These are phyloP conservation scores for Termitomyces sp. DNA, from an alignment of 768 basidiomycete genomes.

Conservation along the genomic window DNA sequence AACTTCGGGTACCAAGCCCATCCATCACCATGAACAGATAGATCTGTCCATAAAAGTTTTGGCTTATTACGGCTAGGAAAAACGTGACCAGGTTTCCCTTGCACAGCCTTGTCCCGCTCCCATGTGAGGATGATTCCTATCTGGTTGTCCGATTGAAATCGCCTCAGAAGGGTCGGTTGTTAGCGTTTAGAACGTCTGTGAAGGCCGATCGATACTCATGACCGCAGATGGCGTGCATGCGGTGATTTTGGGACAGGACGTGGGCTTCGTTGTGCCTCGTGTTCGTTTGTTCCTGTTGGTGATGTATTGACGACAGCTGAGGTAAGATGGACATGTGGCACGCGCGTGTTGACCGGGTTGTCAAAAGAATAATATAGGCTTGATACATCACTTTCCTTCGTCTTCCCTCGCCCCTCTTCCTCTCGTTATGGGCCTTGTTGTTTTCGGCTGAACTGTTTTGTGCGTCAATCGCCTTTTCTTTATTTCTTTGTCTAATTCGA, in stretches of 20 bases:
- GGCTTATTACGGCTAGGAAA: background rate
- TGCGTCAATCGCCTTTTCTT: conserved; percentile 5
- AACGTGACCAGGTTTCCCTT: conserved; percentile 1
- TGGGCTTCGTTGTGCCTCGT: conserved; percentile 11
- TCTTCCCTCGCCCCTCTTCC: background rate
- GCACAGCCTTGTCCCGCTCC: conserved; percentile 6
- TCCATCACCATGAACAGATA: background rate
- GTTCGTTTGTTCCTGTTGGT: conserved; percentile 13
- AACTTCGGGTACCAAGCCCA: background rate
- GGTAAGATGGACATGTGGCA: conserved; percentile 19
- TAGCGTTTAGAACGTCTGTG: background rate
- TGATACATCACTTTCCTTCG: conserved; percentile 9
- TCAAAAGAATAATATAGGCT: conserved; percentile 12
- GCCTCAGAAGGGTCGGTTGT: background rate
- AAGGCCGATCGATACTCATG: background rate
- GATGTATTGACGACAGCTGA: conserved; percentile 12
- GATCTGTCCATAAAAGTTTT: background rate
- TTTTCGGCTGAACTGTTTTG: conserved; percentile 13
- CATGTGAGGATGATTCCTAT: background rate
- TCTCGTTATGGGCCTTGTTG: conserved; percentile 7
- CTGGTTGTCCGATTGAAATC: background rate
- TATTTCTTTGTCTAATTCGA: conserved; percentile 8
- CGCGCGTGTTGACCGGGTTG: conserved; percentile 14
- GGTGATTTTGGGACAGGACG: background rate
- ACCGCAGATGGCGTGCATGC: background rate